These are phyloP conservation scores for Volvox reticuliferus DNA, from an alignment of 139 green algal species.

Conservation along the genomic window DNA sequence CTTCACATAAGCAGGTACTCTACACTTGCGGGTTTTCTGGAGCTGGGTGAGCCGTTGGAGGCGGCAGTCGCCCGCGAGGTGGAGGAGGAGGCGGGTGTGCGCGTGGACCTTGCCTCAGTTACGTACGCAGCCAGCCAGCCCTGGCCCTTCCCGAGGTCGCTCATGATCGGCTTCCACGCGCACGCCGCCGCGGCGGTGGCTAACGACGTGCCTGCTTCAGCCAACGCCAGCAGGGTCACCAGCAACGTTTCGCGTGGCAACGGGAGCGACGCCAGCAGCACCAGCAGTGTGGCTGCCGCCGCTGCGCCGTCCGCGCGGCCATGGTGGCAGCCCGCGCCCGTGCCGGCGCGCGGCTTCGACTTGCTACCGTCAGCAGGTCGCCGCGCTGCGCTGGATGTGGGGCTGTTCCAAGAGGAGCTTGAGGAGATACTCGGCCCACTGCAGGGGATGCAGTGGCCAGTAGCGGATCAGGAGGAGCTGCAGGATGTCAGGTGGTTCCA, in stretches of 20 bases:
- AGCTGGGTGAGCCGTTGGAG: slow-evolving; percentile 89
- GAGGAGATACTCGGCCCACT: slow-evolving; percentile 27
- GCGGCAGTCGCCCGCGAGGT: slow-evolving; percentile 81
- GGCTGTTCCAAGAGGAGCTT: slow-evolving; percentile 21
- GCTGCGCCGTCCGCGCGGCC: neutral
- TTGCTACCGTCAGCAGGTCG: slow-evolving; percentile 34
- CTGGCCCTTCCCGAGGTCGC: slow-evolving; percentile 89
- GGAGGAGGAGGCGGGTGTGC: slow-evolving; percentile 42
- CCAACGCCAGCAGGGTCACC: neutral
- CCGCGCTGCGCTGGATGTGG: slow-evolving; percentile 43
- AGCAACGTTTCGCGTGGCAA: neutral
- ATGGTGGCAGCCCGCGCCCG: slow-evolving; percentile 34
- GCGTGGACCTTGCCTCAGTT: slow-evolving; percentile 34
- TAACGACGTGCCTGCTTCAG: neutral
- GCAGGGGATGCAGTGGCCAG: slow-evolving; percentile 5
- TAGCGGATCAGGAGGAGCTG: slow-evolving; percentile 43
- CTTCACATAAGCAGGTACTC: slow-evolving; percentile 63
- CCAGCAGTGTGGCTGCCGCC: neutral
- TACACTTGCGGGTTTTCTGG: slow-evolving; percentile 82
- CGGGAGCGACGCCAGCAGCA: neutral
- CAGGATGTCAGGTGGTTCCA: slow-evolving; percentile 55
- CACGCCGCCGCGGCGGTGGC: neutral
- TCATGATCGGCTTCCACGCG: slow-evolving; percentile 88
- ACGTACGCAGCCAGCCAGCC: slow-evolving; percentile 84
- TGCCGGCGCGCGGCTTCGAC: neutral